These are phyloP conservation scores for Craterostigma plantagineum DNA, from an alignment of 257 asterid species.

Conservation along the genomic window DNA sequence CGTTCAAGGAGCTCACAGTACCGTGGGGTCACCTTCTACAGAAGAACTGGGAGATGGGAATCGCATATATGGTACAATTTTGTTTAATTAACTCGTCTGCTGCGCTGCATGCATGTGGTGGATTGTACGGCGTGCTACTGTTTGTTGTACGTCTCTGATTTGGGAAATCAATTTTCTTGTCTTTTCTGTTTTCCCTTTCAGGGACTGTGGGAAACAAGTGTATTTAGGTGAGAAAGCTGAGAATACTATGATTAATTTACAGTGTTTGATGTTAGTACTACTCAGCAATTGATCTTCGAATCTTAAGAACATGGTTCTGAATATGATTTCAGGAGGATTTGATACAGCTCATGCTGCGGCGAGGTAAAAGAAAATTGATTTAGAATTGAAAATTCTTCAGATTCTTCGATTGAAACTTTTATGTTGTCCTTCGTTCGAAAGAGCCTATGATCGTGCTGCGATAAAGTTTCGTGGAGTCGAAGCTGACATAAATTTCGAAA, in stretches of 20 bases:
- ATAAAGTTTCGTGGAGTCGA: constrained; percentile 29
- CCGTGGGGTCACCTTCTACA: constrained; percentile 49
- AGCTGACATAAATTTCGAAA: constrained; percentile 31
- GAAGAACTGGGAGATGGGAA: constrained; percentile 67
- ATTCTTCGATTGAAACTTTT: background rate
- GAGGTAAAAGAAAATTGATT: constrained; percentile 23
- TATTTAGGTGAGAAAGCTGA: constrained; percentile 30
- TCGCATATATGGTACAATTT: constrained; percentile 48
- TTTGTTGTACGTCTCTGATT: background rate
- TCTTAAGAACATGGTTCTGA: constrained; percentile 4
- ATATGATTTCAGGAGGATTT: constrained; percentile 53
- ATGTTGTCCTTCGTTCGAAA: constrained; percentile 5
- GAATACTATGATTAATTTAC: background rate
- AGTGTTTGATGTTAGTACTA: constrained; percentile 1
- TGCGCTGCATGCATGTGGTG: too few species aligned
- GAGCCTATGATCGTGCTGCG: constrained; percentile 44
- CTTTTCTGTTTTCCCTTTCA: constrained; percentile 9
- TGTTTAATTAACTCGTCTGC: too few species aligned
- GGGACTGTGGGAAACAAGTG: constrained; percentile 69
- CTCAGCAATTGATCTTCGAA: background rate
- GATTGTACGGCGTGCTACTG: too few species aligned
- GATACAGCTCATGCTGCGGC: constrained; percentile 84
- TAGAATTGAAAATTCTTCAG: background rate
- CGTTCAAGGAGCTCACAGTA: constrained; percentile 47
- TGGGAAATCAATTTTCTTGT: background rate